A percentile compares a stretch with the other conserved stretches of the same genome.
Evolutionary conservation across 2,329 filamentous ascomycete genomes (phyloP).

Genomic region (Tolypocladium endophyticum): DNA sequence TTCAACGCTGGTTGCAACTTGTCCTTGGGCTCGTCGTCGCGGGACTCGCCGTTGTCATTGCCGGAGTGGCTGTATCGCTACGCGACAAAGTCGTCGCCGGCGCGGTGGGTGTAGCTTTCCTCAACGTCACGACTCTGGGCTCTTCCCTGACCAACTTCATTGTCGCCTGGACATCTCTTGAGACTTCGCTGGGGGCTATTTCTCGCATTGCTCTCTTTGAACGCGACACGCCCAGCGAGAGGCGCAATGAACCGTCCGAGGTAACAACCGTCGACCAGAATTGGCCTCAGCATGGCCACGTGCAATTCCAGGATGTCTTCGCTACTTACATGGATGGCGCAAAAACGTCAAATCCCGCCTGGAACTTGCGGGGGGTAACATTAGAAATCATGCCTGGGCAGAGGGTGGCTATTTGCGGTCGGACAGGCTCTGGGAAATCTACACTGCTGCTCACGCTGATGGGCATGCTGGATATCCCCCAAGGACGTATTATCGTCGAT

Average conservation of each 20-base stretch:
- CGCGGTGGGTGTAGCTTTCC: conserved; percentile 12
- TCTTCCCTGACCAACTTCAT: conserved; percentile 11
- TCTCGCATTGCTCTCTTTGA: conserved; percentile 6
- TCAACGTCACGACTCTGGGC: conserved; percentile 10
- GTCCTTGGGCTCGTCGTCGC: conserved; percentile 21
- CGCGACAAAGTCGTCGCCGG: conserved; percentile 8
- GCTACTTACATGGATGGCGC: background rate
- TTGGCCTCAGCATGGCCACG: background rate
- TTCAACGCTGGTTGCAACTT: conserved; percentile 22
- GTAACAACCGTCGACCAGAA: background rate
- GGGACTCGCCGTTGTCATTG: conserved; percentile 17
- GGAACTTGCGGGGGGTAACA: background rate
- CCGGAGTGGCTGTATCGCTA: conserved; percentile 16
- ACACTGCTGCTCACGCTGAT: background rate
- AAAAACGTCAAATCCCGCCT: background rate
- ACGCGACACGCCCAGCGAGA: background rate
- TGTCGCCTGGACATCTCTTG: conserved; percentile 13
- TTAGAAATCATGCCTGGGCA: background rate
- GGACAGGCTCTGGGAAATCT: background rate
- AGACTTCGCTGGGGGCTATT: conserved; percentile 16
- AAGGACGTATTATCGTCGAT: background rate
- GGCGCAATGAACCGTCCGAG: background rate
- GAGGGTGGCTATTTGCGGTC: background rate
- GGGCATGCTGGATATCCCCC: background rate
- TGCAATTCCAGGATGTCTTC: background rate